Conservation (phyloP, 257 asterid species). For the Cynanchum wilfordii region DNA sequence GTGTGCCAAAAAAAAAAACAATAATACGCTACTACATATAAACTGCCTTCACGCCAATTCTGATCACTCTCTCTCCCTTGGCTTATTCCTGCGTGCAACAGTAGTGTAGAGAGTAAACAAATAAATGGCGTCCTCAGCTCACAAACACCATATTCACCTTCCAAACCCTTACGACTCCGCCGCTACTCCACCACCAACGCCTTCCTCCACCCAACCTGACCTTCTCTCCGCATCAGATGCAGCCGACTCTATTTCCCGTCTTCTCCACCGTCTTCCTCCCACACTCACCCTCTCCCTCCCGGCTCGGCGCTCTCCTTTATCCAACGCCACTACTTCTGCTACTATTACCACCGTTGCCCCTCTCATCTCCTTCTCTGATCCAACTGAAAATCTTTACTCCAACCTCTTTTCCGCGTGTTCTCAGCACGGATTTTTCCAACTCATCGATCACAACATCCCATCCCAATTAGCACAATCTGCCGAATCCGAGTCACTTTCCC, state of each 20-base stretch:
- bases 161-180: conserved; percentile 32
- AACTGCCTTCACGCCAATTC: background rate
- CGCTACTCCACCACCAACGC: conserved; percentile 80
- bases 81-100: background rate
- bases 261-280: conserved; percentile 68
- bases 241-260: conserved; percentile 42
- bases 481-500: conserved; percentile 35
- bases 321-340: conserved; percentile 7
- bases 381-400: conserved; percentile 26
- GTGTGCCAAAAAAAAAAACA: too few relatives aligned
- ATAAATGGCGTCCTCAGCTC: conserved; percentile 46
- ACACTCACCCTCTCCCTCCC: conserved; percentile 47
- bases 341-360: conserved; percentile 33
- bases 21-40: too few relatives aligned
- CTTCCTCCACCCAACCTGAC: conserved; percentile 42
- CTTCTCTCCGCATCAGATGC: conserved; percentile 28
- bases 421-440: conserved; percentile 62
- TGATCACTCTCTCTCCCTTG: background rate
- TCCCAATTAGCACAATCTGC: conserved; percentile 40
- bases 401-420: conserved; percentile 43
- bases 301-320: conserved; percentile 19
- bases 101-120: background rate
- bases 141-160: conserved; percentile 35
- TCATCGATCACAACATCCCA: conserved; percentile 47
- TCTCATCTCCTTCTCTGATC: conserved; percentile 38